Evolutionary conservation across 352 stramenopile species (phyloP), one percentile per base, ranked within the genome.

Genomic region (Thraustochytrium sp.): DNA sequence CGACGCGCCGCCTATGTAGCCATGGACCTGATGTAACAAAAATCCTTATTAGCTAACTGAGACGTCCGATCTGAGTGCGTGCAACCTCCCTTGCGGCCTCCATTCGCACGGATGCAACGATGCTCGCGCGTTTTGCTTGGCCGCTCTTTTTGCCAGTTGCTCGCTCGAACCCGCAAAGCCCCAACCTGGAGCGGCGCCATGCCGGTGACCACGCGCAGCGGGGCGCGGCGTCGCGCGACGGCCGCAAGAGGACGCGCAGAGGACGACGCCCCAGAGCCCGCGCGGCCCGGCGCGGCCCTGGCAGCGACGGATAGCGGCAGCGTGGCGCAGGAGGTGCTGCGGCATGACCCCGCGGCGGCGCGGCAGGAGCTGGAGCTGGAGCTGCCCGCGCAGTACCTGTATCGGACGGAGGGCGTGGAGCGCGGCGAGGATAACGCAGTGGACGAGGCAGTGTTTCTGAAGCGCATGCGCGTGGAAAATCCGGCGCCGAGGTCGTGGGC

Each of bases 401-500:
- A 44, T 72, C 59, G 59, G 26, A 21, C 42, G 36, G 13, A 21
- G 46, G 26, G 59, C 11, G 5, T 16, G 26, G 65, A 77, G 13
- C 13, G 0, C 23, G 9, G 29, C 23, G 40, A 37, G 26, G 65
- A 77, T 38, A 61, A 77, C 64, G 65, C 42, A 36, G 46, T 77
- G n/a, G 65, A 77, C 26, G 23, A 13, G 36, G 8, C 18, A 0
- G 37, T 46, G 40, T 77, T 77, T 36, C 42, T 77, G 5, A 62
- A 55, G 42, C 40, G 65, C 40, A 77, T 77, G 65, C 49, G 34
- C 21, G 46, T 77, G 18, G 65, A 77, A 2, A 62, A 55, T 26
- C 42, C 65, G 31, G 11, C 65, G 16, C 23, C 11, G 29, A 54
- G 26, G 49, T 34, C 65, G 9, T 26, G 68, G 37, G 2, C 11